Evolutionary conservation across 1,284 basidiomycete genomes (phyloP).

Genomic region (Pulchroboletus neoregius): DNA sequence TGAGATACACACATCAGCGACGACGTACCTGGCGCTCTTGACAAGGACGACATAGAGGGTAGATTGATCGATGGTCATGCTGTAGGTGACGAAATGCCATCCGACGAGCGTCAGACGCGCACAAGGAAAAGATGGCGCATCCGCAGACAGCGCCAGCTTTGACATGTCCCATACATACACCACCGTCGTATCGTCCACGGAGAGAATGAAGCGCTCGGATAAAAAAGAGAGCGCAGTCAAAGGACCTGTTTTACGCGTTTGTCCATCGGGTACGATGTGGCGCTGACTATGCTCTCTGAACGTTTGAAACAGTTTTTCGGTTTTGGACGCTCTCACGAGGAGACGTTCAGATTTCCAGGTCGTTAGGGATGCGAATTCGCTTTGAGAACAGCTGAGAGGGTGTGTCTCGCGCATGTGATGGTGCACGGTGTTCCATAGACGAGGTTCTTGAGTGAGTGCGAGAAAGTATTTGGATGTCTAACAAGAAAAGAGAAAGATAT

Average conservation of each 20-base stretch:
- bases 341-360: conserved; percentile 6
- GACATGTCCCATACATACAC: conserved; percentile 15
- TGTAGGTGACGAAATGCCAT: conserved; percentile 5
- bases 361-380: conserved; percentile 4
- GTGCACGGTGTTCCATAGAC: conserved; percentile 6
- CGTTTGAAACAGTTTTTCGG: conserved; percentile 11
- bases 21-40: conserved; percentile 4
- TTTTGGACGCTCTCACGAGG: conserved; percentile 9
- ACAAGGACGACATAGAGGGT: conserved; percentile 10
- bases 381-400: conserved; percentile 1
- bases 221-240: conserved; percentile 10
- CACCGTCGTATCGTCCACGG: conserved; percentile 9
- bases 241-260: not conserved
- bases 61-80: conserved; percentile 7
- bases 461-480: conserved; percentile 14
- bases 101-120: conserved; percentile 2
- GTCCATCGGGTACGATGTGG: not conserved
- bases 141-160: not conserved
- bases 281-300: not conserved
- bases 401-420: conserved; percentile 7
- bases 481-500: not conserved
- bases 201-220: conserved; percentile 19
- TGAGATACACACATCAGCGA: not conserved
- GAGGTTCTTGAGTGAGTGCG: conserved; percentile 5
- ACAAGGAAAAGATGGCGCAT: conserved; percentile 2